phyloP scores from a whole-genome alignment of 78 protist genomes.

The Mastigamoeba balamuthi region DNA sequence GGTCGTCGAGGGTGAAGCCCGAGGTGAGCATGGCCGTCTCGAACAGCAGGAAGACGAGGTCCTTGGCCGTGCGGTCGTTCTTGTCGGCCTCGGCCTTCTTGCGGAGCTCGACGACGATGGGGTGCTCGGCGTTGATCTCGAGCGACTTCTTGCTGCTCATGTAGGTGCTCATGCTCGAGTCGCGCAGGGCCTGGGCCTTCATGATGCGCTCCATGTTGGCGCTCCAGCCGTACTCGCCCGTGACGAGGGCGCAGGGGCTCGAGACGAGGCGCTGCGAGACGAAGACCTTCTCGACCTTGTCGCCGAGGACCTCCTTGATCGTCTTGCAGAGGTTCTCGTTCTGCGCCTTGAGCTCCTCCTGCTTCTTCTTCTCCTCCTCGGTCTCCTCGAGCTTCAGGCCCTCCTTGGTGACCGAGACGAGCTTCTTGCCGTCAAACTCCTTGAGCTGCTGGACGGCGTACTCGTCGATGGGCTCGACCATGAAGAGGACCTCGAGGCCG shows the following conservation, averaged over 20 bases:
- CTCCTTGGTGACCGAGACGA: slow-evolving; percentile 97
- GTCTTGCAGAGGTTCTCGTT: slow-evolving; percentile 86
- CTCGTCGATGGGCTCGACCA: slow-evolving; percentile 99
- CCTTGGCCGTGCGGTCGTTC: slow-evolving; percentile 88
- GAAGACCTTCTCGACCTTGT: slow-evolving; percentile 97
- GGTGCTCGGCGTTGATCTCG: slow-evolving; percentile 95
- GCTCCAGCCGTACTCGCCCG: slow-evolving; percentile 97
- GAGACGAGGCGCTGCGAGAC: slow-evolving; percentile 78
- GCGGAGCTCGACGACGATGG: slow-evolving; percentile 81
- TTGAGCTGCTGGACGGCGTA: slow-evolving; percentile 96
- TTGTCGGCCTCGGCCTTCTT: slow-evolving; percentile 63
- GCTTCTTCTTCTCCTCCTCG: slow-evolving; percentile 90
- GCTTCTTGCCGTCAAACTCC: slow-evolving; percentile 97
- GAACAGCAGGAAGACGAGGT: slow-evolving; percentile 87
- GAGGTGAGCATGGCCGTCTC: slow-evolving; percentile 95
- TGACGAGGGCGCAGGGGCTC: slow-evolving; percentile 94
- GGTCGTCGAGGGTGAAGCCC: slow-evolving; percentile 97
- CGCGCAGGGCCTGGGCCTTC: slow-evolving; percentile 98
- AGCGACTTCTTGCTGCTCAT: slow-evolving; percentile 94
- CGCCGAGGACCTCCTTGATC: slow-evolving; percentile 97
- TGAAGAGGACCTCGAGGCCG: slow-evolving; percentile 92
- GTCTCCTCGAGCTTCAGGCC: slow-evolving; percentile 86
- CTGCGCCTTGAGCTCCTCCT: slow-evolving; percentile 80
- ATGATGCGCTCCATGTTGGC: slow-evolving; percentile 99
- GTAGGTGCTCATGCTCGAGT: slow-evolving; percentile 85